These are phyloP conservation scores for Choricystis sp. DNA, from an alignment of 139 green algal genomes.

Conservation along the genomic window DNA sequence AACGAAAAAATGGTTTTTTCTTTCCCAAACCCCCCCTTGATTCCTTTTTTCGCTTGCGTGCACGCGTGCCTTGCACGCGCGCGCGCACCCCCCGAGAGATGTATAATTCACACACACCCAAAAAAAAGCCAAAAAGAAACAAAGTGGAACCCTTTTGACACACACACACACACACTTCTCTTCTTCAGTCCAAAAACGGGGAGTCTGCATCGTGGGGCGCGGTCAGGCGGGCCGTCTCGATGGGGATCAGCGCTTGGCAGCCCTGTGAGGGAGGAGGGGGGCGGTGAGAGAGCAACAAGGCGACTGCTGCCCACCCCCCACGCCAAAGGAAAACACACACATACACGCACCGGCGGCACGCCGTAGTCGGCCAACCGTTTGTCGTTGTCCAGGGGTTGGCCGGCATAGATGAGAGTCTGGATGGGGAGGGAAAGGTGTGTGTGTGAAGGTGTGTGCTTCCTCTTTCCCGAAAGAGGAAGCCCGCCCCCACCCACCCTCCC, in stretches of 20 bases:
- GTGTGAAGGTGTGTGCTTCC: background rate
- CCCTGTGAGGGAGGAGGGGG: constrained; percentile 31
- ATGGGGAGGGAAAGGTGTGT: background rate
- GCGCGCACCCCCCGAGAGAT: too few relatives aligned
- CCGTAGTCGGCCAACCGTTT: constrained; percentile 52
- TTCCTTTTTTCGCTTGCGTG: too few relatives aligned
- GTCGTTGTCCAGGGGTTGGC: constrained; percentile 54
- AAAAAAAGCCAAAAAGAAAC: too few relatives aligned
- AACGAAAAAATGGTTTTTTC: too few relatives aligned
- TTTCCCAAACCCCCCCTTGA: too few relatives aligned
- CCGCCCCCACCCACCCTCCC: background rate
- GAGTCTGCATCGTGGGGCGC: too few relatives aligned
- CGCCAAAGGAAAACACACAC: background rate
- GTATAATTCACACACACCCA: too few relatives aligned
- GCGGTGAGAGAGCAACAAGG: background rate
- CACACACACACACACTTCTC: too few relatives aligned
- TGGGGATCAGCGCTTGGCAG: constrained; percentile 72
- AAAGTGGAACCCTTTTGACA: too few relatives aligned
- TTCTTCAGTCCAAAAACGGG: too few relatives aligned
- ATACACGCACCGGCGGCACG: constrained; percentile 52
- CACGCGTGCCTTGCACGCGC: too few relatives aligned
- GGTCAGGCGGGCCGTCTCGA: constrained; percentile 37
- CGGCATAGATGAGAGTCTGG: constrained; percentile 52
- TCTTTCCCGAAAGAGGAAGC: background rate
- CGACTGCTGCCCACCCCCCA: background rate